Evolutionary conservation across 2,329 filamentous ascomycete genomes (phyloP), one percentile per base, ranked within the genome.

Genomic region (Zelopaecilomyces penicillatus): DNA sequence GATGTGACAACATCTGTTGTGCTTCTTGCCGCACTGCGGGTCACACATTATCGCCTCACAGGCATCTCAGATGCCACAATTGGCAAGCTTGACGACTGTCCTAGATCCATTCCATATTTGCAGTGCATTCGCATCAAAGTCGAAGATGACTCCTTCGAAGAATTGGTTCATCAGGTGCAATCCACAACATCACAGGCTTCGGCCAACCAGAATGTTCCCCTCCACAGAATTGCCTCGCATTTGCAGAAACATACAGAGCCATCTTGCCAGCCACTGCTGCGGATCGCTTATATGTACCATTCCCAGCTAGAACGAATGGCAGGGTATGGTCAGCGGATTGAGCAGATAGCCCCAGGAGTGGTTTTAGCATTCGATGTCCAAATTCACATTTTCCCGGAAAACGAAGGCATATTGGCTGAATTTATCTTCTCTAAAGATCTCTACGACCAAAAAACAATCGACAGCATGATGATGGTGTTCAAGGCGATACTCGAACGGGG

Each of bases 1-100:
- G 39, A 47, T 0, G 39, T 41, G 0, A 54, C 52, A 0, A 39
- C 45, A 0, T 55, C 48, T 8, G 30, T 42, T 1, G 51, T 54
- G 0, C 50, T 60, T 0, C 41, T 58, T 0, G 43, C 57, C 3
- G 55, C 54, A 0, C 58, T 60, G 30, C 50, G 55, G 0, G 52
- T 50, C 0, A 44, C 57, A 0, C 57, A 59, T 19, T 59, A 50
- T 33, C 55, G 56, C n/a, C 48, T 59, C 2, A 60, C 54, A 0
- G 54, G 53, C 1, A 39, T 19, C 3, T 44, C 47, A 6, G 57
- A 60, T 39, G 51, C 54, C 1, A 49, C 46, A 0, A 48, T 60
- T 2, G 57, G 56, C 0, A 48, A 39, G 2, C 44, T 48, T 1
- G 53, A 49, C 2, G 56, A 56, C 29, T 19, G 19, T 19, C 19